A percentile compares a stretch with the other conserved stretches of the same genome.
phyloP scores from a whole-genome alignment of 805 yeast genomes.

The Candida insectorum region DNA sequence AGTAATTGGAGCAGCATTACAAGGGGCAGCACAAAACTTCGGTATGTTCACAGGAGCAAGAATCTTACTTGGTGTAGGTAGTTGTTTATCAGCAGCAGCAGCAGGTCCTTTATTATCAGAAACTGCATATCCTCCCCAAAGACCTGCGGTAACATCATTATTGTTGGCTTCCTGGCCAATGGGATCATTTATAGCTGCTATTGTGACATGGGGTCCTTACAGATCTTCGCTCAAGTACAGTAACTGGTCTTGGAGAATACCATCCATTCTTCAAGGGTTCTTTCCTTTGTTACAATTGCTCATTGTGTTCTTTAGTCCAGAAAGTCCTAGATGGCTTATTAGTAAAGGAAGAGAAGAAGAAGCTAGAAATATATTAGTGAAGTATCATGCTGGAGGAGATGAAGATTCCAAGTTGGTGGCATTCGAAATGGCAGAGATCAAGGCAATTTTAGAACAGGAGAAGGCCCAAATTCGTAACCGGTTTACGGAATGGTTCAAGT shows the following conservation, averaged over 20 bases:
- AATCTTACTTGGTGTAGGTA: no score
- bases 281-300: conserved; percentile 41
- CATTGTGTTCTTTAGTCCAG: conserved; percentile 39
- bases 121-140: conserved; percentile 62
- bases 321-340: conserved; percentile 44
- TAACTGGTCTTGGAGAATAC: conserved; percentile 51
- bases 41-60: no score
- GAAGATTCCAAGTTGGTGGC: conserved; percentile 24
- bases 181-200: conserved; percentile 49
- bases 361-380: conserved; percentile 37
- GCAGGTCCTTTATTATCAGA: conserved; percentile 80
- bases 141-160: conserved; percentile 38
- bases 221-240: conserved; percentile 1
- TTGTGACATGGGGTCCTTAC: conserved; percentile 41
- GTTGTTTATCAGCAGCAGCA: conserved; percentile 73
- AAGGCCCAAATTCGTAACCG: conserved; percentile 22
- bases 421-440: conserved; percentile 36
- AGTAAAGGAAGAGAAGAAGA: conserved; percentile 38
- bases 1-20: no score
- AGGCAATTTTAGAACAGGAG: conserved; percentile 37
- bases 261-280: conserved; percentile 46
- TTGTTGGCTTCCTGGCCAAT: conserved; percentile 49
- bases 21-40: no score
- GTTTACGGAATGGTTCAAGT: conserved; percentile 34
- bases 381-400: conserved; percentile 37